These are phyloP conservation scores for Fusarium sambucinum DNA, from an alignment of 2,329 filamentous ascomycete genomes.

Conservation along the genomic window DNA sequence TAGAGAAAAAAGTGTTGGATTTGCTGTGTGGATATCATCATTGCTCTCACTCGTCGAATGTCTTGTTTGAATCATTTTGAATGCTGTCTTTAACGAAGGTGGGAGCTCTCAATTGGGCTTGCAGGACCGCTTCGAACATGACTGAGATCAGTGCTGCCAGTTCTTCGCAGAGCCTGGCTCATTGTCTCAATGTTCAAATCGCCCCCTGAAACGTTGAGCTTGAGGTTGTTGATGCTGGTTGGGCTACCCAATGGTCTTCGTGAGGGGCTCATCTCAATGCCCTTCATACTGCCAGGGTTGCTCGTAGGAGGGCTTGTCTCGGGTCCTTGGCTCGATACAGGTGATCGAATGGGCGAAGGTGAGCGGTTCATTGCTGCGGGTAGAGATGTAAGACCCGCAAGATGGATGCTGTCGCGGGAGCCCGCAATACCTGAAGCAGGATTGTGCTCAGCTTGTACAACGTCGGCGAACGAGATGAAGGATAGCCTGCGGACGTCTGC, in stretches of 20 bases:
- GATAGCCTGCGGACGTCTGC: conserved; percentile 85
- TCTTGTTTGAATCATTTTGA: conserved; percentile 2
- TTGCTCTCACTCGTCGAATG: conserved; percentile 11
- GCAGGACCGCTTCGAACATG: conserved; percentile 66
- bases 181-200: conserved; percentile 94
- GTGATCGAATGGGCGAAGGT: conserved; percentile 83
- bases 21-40: conserved; percentile 39
- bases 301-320: conserved; percentile 81
- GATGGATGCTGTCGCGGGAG: conserved; percentile 76
- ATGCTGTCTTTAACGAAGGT: conserved; percentile 45
- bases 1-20: conserved; percentile 30
- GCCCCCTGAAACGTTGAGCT: conserved; percentile 56
- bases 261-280: conserved; percentile 76
- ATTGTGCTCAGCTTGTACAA: conserved; percentile 86
- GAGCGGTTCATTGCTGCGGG: conserved; percentile 71
- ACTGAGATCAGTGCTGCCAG: conserved; percentile 83
- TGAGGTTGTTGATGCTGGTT: conserved; percentile 63
- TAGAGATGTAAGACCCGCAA: conserved; percentile 74
- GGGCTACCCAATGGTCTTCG: conserved; percentile 73
- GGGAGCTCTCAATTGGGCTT: conserved; percentile 65
- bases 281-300: conserved; percentile 79
- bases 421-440: conserved; percentile 63
- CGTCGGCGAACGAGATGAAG: conserved; percentile 97
- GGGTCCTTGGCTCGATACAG: conserved; percentile 76
- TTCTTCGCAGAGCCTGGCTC: conserved; percentile 87